These are phyloP conservation scores for Suillus fuscotomentosus DNA, from an alignment of 768 basidiomycete genomes.

Conservation along the genomic window DNA sequence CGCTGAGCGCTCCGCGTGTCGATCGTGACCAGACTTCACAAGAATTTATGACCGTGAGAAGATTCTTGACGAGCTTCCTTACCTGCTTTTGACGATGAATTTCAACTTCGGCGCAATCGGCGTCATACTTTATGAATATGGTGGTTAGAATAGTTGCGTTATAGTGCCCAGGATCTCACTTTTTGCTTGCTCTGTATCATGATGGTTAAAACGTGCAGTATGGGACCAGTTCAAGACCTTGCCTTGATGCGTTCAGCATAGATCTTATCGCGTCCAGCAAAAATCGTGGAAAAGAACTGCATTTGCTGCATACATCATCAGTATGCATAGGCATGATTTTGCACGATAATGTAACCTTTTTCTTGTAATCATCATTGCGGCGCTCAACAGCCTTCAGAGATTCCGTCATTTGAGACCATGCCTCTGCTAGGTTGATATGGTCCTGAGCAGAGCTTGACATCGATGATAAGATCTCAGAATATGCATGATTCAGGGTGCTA, in stretches of 20 bases:
- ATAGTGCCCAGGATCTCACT: slow-evolving; percentile 16
- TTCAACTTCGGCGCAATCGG: slow-evolving; percentile 73
- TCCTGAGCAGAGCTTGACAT: slow-evolving; percentile 62
- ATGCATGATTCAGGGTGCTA: slow-evolving; percentile 76
- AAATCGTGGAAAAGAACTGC: slow-evolving; percentile 66
- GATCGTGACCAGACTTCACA: slow-evolving; percentile 48
- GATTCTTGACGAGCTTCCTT: neutral
- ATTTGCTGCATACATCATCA: slow-evolving; percentile 50
- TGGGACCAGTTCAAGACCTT: slow-evolving; percentile 13
- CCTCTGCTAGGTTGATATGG: slow-evolving; percentile 66
- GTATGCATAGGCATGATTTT: neutral
- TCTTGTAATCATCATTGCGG: slow-evolving; percentile 64
- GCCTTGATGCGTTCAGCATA: slow-evolving; percentile 75
- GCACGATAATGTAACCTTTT: slow-evolving; percentile 45
- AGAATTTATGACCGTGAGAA: neutral
- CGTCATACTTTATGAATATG: slow-evolving; percentile 59
- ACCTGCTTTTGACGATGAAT: slow-evolving; percentile 78
- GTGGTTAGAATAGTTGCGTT: slow-evolving; percentile 6
- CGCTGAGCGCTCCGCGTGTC: slow-evolving; percentile 69
- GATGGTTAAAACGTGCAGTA: neutral
- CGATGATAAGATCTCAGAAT: slow-evolving; percentile 63
- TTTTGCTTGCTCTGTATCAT: slow-evolving; percentile 30
- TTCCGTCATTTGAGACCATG: slow-evolving; percentile 61
- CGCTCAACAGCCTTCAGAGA: slow-evolving; percentile 59
- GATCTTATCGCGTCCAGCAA: slow-evolving; percentile 66